phyloP scores from a whole-genome alignment of 148 eudicot species.

The Heliamphora exappendiculata region DNA sequence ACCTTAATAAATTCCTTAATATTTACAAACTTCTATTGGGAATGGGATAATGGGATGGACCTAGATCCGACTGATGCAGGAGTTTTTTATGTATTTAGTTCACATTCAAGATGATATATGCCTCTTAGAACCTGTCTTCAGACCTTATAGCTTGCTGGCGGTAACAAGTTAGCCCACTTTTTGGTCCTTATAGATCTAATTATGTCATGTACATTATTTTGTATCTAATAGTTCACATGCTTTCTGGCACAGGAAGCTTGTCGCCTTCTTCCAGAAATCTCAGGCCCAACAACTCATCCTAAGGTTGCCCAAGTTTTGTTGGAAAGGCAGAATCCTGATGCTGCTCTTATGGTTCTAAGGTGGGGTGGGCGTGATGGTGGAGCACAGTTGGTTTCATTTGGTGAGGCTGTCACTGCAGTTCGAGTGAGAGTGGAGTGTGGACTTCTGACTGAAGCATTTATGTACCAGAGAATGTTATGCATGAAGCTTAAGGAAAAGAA shows the following conservation, averaged over 20 bases:
- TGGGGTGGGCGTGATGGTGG: slow-evolving; percentile 85
- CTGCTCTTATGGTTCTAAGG: slow-evolving; percentile 93
- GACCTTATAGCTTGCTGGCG: not conserved
- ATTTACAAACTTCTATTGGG: not conserved
- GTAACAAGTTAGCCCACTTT: not conserved
- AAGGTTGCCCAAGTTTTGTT: slow-evolving; percentile 80
- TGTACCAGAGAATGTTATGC: slow-evolving; percentile 82
- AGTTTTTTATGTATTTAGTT: not conserved
- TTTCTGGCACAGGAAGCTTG: slow-evolving; percentile 62
- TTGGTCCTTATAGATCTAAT: not conserved
- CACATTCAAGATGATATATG: not conserved
- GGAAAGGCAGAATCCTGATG: slow-evolving; percentile 81
- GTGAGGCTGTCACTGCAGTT: slow-evolving; percentile 81
- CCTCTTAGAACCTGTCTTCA: not conserved
- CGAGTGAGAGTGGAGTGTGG: slow-evolving; percentile 88
- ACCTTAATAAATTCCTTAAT: not conserved
- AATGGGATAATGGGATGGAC: not conserved
- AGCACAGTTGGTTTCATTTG: slow-evolving; percentile 51
- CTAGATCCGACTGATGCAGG: not conserved
- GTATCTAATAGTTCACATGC: not conserved
- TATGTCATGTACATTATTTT: not conserved
- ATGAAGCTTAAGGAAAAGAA: slow-evolving; percentile 61
- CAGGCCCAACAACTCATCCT: slow-evolving; percentile 85
- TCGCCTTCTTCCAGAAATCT: slow-evolving; percentile 80
- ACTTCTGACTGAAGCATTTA: slow-evolving; percentile 84